Evolutionary conservation across 331 rosid species (phyloP), one percentile per base, ranked within the genome.

Genomic region (Dryas integrifolia): DNA sequence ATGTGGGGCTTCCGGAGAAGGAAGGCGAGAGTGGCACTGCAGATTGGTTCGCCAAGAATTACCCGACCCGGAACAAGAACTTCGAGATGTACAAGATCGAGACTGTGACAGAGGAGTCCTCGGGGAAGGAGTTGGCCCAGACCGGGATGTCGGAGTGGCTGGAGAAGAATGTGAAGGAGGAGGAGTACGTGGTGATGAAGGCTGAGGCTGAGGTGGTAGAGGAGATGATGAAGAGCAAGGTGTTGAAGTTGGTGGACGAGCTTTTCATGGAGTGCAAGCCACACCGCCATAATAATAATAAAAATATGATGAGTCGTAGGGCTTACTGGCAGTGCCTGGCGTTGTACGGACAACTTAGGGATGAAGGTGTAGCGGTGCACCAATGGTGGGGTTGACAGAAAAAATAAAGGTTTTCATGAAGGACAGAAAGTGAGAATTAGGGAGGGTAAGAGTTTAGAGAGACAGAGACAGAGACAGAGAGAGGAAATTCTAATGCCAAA

Each of bases 261-360:
- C 96, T 92, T 60, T 92, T 92, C 96, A 79, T 92, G 84, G 96
- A 88, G 9, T 90, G 96, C 86, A 88, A 86, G 80, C 90, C 90
- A 13, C 77, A 81, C 3, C 79, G 72, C 35, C 50, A 66, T 13
- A 44, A 47, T 24, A 67, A 13, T 0, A 74, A 73, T 21, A 21
- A n/a, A n/a, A n/a, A 21, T 41, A 1, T 5, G 24, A 79, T 71
- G 59, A 83, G 84, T 10, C 47, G 81, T 5, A 85, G 90, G 67
- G 90, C 98, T 58, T 92, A 92, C 50, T 92, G 98, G 96, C 87
- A 90, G 65, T 92, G 96, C 61, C 80, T 92, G 83, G 96, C 96
- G 0, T 47, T 92, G 76, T 92, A 92, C 44, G 96, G 96, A 0
- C 85, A 72, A 72, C 84, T 92, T 12, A 83, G 89, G 15, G 98